Percentiles rank a stretch among this genome's conserved stretches.
Evolutionary conservation across 1,284 basidiomycete species (phyloP).

Genomic region (Flammula alnicola): DNA sequence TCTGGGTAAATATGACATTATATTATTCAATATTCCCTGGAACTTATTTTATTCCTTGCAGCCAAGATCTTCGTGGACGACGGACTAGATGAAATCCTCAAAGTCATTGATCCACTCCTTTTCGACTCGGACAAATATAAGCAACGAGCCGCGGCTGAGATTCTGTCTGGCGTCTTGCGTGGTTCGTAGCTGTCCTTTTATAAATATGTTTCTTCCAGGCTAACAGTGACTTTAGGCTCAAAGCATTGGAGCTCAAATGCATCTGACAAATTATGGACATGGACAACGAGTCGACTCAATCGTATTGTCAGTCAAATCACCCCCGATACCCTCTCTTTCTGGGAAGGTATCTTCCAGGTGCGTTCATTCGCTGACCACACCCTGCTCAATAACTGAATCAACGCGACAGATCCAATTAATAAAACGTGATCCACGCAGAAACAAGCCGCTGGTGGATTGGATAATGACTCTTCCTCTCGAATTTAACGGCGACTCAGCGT

Average conservation of each 20-base stretch:
- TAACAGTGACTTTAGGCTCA: slow-evolving; percentile 57
- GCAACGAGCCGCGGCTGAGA: slow-evolving; percentile 89
- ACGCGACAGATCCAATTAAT: slow-evolving; percentile 63
- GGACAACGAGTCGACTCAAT: slow-evolving; percentile 76
- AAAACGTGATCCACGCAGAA: slow-evolving; percentile 87
- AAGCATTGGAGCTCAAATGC: slow-evolving; percentile 86
- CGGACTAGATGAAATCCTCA: slow-evolving; percentile 57
- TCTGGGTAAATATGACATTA: slow-evolving; percentile 50
- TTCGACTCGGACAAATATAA: slow-evolving; percentile 85
- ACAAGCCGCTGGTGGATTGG: slow-evolving; percentile 80
- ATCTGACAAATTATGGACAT: slow-evolving; percentile 75
- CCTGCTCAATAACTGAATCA: slow-evolving; percentile 5
- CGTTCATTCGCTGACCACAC: slow-evolving; percentile 22
- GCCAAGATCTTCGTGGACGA: slow-evolving; percentile 70
- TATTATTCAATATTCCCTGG: slow-evolving; percentile 6
- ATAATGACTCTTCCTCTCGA: slow-evolving; percentile 79
- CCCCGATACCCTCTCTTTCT: slow-evolving; percentile 81
- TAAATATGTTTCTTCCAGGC: slow-evolving; percentile 5
- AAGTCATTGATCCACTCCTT: slow-evolving; percentile 62
- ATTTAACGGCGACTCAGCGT: slow-evolving; percentile 80
- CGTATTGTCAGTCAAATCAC: slow-evolving; percentile 80
- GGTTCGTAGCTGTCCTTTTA: slow-evolving; percentile 41
- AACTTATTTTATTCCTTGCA: slow-evolving; percentile 31
- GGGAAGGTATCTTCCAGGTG: slow-evolving; percentile 71
- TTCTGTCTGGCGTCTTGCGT: slow-evolving; percentile 77